Percentiles rank a stretch among this genome's conserved stretches.
These are phyloP conservation scores for Mycena sp. DNA, from an alignment of 1,284 basidiomycete genomes.

Conservation along the genomic window DNA sequence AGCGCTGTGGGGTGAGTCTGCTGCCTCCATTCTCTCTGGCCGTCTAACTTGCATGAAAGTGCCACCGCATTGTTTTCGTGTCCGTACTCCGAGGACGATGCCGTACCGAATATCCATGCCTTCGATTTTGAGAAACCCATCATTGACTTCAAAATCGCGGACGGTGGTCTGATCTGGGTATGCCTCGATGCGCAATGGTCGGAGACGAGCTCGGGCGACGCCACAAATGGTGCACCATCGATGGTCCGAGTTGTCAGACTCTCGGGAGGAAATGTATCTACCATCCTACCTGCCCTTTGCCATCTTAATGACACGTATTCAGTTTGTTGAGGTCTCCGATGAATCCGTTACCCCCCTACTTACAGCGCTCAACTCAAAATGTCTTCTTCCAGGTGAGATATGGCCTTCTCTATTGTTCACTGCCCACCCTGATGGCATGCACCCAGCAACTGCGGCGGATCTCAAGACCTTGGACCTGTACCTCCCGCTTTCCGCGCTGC, in stretches of 20 bases:
- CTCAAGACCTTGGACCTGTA: conserved; percentile 70
- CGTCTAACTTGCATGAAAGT: conserved; percentile 47
- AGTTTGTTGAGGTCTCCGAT: conserved; percentile 44
- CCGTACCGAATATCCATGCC: conserved; percentile 44
- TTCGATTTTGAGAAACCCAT: conserved; percentile 67
- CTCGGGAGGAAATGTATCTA: conserved; percentile 41
- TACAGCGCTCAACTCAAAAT: conserved; percentile 51
- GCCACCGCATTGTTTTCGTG: conserved; percentile 73
- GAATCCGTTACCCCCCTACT: conserved; percentile 34
- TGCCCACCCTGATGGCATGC: conserved; percentile 3
- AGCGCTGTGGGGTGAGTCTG: conserved; percentile 70
- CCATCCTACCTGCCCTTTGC: neutral
- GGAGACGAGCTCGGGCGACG: conserved; percentile 22
- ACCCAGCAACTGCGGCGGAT: conserved; percentile 57
- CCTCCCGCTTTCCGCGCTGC: conserved; percentile 63
- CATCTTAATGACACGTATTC: conserved; percentile 22
- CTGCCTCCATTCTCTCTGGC: neutral
- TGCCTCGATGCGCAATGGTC: conserved; percentile 58
- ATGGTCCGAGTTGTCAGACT: conserved; percentile 38
- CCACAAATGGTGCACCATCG: conserved; percentile 5
- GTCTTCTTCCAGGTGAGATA: conserved; percentile 48
- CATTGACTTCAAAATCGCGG: conserved; percentile 61
- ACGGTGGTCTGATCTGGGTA: conserved; percentile 55
- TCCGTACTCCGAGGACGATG: conserved; percentile 45
- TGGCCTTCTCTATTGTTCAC: neutral